Evolutionary conservation across 768 basidiomycete species (phyloP).

Genomic region (Plicaturopsis crispa): DNA sequence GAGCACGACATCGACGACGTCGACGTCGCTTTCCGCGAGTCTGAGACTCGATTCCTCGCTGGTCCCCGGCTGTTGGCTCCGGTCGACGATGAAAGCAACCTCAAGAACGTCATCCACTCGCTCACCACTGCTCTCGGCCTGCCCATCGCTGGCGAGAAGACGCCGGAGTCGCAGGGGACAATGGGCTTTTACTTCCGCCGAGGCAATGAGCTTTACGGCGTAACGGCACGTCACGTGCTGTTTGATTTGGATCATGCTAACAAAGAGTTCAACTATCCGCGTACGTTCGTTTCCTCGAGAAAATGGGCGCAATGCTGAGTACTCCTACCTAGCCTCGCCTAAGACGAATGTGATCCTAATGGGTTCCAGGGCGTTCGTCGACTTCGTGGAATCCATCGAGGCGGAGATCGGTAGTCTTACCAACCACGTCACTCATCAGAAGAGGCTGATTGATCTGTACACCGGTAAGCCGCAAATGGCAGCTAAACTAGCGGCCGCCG

Average conservation of each 20-base stretch:
- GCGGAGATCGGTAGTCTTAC: constrained; percentile 17
- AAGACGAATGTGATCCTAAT: constrained; percentile 29
- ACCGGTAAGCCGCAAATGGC: constrained; percentile 9
- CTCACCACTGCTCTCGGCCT: constrained; percentile 29
- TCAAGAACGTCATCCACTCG: constrained; percentile 25
- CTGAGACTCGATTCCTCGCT: constrained; percentile 15
- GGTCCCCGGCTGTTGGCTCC: constrained; percentile 25
- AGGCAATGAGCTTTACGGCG: constrained; percentile 21
- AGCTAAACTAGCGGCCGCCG: constrained; percentile 10
- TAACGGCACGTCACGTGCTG: constrained; percentile 26
- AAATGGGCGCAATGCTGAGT: constrained; percentile 20
- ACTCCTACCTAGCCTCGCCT: constrained; percentile 16
- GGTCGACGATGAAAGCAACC: constrained; percentile 18
- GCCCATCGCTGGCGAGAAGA: constrained; percentile 25
- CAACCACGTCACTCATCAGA: constrained; percentile 14
- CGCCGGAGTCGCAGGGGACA: constrained; percentile 25
- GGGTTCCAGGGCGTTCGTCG: constrained; percentile 21
- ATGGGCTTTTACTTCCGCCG: constrained; percentile 27
- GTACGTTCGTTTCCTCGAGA: constrained; percentile 23
- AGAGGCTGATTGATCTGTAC: constrained; percentile 11
- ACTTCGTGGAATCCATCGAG: constrained; percentile 23
- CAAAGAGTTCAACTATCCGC: constrained; percentile 15
- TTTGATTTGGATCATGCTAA: constrained; percentile 20
- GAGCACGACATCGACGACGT: constrained; percentile 22
- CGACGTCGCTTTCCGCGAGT: constrained; percentile 30